Conservation (phyloP, 345 rosid genomes). For the Corchorus capsularis region DNA sequence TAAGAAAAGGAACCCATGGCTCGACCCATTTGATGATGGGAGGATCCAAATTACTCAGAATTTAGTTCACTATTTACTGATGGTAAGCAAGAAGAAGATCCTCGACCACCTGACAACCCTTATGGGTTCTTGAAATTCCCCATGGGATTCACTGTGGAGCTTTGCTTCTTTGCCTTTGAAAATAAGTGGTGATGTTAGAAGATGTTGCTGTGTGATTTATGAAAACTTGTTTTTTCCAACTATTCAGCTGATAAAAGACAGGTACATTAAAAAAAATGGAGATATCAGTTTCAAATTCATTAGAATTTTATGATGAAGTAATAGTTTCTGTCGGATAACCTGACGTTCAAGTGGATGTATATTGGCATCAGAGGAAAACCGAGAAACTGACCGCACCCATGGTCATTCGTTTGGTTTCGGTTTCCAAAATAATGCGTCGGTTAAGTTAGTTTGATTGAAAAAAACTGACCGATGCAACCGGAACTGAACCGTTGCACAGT, state of each 20-base stretch:
- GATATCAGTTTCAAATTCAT: too few species aligned
- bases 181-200: conserved; percentile 89
- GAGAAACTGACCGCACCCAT: too few species aligned
- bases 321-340: conserved; percentile 55
- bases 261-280: conserved; percentile 33
- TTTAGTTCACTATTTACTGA: conserved; percentile 77
- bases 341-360: conserved; percentile 79
- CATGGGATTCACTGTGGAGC: conserved; percentile 69
- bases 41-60: conserved; percentile 67
- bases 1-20: conserved; percentile 81
- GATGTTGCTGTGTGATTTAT: conserved; percentile 87
- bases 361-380: too few species aligned
- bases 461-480: too few species aligned
- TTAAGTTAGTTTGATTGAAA: too few species aligned
- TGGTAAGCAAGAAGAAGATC: conserved; percentile 93
- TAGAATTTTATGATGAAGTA: too few species aligned
- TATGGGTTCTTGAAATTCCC: conserved; percentile 95
- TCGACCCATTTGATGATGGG: conserved; percentile 80
- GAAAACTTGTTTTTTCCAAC: conserved; percentile 85
- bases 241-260: conserved; percentile 84
- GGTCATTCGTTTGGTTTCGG: too few species aligned
- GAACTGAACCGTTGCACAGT: too few species aligned
- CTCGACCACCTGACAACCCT: conserved; percentile 74
- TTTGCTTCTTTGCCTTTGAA: conserved; percentile 76
- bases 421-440: too few species aligned